These are phyloP conservation scores for Mucor irregularis DNA, from an alignment of 371 early-diverging fungal genomes.

Conservation along the genomic window DNA sequence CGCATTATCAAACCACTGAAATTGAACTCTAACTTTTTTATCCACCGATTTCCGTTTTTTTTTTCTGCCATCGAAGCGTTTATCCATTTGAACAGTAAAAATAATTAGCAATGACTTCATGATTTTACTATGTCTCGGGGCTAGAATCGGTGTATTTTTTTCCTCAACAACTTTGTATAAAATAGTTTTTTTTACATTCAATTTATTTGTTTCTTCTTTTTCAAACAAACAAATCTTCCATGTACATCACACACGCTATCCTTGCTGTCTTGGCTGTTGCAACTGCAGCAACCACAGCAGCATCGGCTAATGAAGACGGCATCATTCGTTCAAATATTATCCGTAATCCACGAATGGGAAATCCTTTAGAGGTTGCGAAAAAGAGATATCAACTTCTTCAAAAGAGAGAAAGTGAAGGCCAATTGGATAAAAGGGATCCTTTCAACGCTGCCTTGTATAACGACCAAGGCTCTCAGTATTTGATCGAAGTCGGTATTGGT, in stretches of 20 bases:
- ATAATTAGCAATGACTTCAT: too few species aligned
- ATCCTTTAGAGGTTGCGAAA: constrained; percentile 18
- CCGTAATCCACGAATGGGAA: constrained; percentile 6
- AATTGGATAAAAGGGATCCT: constrained; percentile 10
- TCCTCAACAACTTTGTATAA: not conserved
- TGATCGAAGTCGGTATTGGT: constrained; percentile 39
- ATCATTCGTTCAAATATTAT: constrained; percentile 21
- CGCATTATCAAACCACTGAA: too few species aligned
- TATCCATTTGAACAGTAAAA: too few species aligned
- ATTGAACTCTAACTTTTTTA: too few species aligned
- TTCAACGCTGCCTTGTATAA: constrained; percentile 31
- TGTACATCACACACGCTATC: constrained; percentile 13
- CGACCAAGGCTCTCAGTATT: constrained; percentile 42
- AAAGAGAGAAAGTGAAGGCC: not conserved
- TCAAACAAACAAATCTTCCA: constrained; percentile 1
- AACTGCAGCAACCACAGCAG: not conserved
- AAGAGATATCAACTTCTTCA: constrained; percentile 11
- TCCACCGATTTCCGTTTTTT: too few species aligned
- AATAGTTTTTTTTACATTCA: not conserved
- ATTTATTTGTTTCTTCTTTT: constrained; percentile 11
- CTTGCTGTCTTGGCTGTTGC: constrained; percentile 3
- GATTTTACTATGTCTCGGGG: constrained; percentile 15
- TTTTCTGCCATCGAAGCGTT: too few species aligned
- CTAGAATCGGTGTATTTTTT: constrained; percentile 11
- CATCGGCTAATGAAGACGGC: constrained; percentile 4